Percentiles rank a stretch among this genome's conserved stretches.
These are phyloP conservation scores for Gossypium australe DNA, from an alignment of 345 rosid genomes.

Conservation along the genomic window DNA sequence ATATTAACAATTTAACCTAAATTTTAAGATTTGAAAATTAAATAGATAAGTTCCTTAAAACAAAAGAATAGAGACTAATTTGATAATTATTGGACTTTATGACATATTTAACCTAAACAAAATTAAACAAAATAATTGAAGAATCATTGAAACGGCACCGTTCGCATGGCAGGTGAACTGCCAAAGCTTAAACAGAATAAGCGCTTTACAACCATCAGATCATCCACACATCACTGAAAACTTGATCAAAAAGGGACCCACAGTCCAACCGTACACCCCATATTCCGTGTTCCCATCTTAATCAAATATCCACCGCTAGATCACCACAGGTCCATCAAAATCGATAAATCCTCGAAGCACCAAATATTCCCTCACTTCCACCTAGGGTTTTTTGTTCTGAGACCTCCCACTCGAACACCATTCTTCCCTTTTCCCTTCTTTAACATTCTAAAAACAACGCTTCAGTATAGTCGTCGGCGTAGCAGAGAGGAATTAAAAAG, in stretches of 20 bases:
- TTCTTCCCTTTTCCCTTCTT: constrained; percentile 13
- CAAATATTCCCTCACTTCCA: neutral
- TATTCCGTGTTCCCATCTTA: neutral
- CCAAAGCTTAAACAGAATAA: neutral
- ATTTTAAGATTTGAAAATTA: no score
- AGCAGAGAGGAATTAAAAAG: neutral
- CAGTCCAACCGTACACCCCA: neutral
- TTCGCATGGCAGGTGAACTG: no score
- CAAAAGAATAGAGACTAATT: no score
- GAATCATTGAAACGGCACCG: no score
- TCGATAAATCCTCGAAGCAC: constrained; percentile 12
- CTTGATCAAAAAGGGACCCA: neutral
- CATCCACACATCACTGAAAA: neutral
- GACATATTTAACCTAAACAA: no score
- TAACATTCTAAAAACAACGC: constrained; percentile 19
- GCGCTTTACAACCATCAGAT: neutral
- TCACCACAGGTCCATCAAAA: constrained; percentile 8
- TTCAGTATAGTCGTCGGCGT: constrained; percentile 24
- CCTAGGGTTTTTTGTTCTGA: constrained; percentile 26
- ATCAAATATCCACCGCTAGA: constrained; percentile 7
- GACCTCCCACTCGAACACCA: neutral
- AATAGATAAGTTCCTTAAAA: no score
- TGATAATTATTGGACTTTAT: no score
- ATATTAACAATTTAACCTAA: no score
- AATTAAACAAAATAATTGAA: no score